Evolutionary conservation across 169 alveolate species (phyloP), one percentile per base, ranked within the genome.

Genomic region (Plasmodium blacklocki): DNA sequence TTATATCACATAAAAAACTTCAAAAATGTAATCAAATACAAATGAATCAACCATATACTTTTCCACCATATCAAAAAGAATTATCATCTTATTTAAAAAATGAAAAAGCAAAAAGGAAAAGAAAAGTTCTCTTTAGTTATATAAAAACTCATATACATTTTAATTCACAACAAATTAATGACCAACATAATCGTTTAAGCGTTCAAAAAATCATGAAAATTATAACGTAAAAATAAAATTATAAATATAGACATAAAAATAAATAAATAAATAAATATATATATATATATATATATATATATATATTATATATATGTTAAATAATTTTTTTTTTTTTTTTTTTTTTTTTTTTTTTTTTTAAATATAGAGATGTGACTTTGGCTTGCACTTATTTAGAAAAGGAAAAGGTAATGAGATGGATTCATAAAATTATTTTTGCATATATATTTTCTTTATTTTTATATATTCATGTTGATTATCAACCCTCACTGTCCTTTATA

Each of bases 301-400:
- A n/a, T 62, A 12, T 56, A 14, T 56, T 8, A 56, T 6, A 56
- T 56, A 18, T 0, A 11, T 54, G 18, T 54, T 5, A 54, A 6
- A 8, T 29, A 75, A 5, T 2, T 70, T 26, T 56, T 58, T 73
- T 50, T 49, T 14, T 32, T 78, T 72, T 21, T 49, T 72, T 39
- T 58, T 15, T 7, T 7, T 64, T 73, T 23, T 54, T 59, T 49
- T 78, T 62, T 32, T 60, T 59, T 50, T 32, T 66, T 23, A 64
- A 39, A 39, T 39, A 43, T 26, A 72, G 93, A 26, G 93, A 71
- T 52, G 67, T 88, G 4, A 80, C 93, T 15, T 23, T 88, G 23
- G 93, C 88, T 15, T 88, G 93, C 80, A 67, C 89, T 8, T 88
- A 88, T 23, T 80, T 88, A 56, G 87, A 62, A 60, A 67, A 80